These are phyloP conservation scores for Solanum etuberosum DNA, from an alignment of 257 asterid genomes.

Conservation along the genomic window DNA sequence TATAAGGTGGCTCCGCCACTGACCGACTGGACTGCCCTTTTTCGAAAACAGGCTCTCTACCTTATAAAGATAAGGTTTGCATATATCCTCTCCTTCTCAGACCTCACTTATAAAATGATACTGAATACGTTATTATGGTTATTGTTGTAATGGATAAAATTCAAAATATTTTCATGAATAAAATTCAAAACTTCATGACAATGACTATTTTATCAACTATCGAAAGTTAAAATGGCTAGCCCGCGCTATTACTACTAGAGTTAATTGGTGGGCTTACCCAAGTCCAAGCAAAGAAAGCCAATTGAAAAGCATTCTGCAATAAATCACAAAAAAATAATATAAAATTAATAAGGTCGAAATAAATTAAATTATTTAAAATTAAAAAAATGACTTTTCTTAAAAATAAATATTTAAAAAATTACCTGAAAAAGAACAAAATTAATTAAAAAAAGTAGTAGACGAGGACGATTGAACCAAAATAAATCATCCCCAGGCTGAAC, in stretches of 20 bases:
- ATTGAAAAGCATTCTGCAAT: constrained; percentile 88
- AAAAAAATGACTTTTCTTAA: too few species aligned
- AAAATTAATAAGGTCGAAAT: neutral
- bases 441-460: constrained; percentile 57
- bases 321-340: neutral
- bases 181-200: neutral
- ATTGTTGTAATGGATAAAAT: neutral
- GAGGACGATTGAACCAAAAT: constrained; percentile 87
- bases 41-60: too few species aligned
- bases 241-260: neutral
- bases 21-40: neutral
- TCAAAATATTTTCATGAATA: neutral
- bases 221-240: neutral
- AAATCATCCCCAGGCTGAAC: constrained; percentile 77
- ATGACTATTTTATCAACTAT: neutral
- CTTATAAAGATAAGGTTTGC: neutral
- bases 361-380: neutral
- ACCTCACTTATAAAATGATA: neutral
- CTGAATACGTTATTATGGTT: neutral
- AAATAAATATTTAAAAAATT: neutral
- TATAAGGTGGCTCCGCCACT: neutral
- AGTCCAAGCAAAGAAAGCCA: constrained; percentile 94
- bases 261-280: constrained; percentile 38
- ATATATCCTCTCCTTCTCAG: neutral
- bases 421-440: constrained; percentile 94